Percentiles rank a stretch among this genome's conserved stretches.
These are phyloP conservation scores for Thelonectria olida DNA, from an alignment of 2,329 filamentous ascomycete species.

Conservation along the genomic window DNA sequence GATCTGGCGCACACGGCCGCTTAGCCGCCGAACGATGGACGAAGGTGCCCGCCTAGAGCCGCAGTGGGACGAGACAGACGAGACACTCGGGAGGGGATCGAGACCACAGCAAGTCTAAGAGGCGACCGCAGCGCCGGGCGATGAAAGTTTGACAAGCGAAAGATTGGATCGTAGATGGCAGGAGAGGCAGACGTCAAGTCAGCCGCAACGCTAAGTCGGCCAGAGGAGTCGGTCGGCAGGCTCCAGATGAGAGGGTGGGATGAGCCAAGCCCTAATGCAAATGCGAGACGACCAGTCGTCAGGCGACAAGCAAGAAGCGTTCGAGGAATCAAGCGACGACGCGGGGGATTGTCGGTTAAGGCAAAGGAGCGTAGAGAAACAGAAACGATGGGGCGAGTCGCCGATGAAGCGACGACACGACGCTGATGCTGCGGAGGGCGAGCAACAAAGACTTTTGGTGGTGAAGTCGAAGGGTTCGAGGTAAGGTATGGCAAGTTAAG, in stretches of 20 bases:
- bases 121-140: conserved; percentile 26
- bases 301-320: conserved; percentile 37
- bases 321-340: conserved; percentile 17
- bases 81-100: conserved; percentile 21
- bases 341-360: conserved; percentile 18
- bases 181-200: conserved; percentile 39
- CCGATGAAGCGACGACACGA: conserved; percentile 24
- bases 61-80: conserved; percentile 31
- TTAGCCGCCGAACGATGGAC: conserved; percentile 37
- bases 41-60: conserved; percentile 31
- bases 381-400: conserved; percentile 29
- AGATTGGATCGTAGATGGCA: conserved; percentile 24
- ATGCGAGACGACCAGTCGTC: conserved; percentile 45
- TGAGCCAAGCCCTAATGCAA: conserved; percentile 43
- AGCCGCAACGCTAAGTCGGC: conserved; percentile 37
- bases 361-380: conserved; percentile 42
- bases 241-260: conserved; percentile 36
- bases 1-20: conserved; percentile 43
- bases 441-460: conserved; percentile 35
- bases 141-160: conserved; percentile 21
- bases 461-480: conserved; percentile 32
- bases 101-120: conserved; percentile 17
- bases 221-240: conserved; percentile 24
- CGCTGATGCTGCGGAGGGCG: conserved; percentile 28
- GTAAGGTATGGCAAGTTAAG: conserved; percentile 19